Base-by-base conservation (phyloP, 2,329 filamentous ascomycete species). In the Pseudocercospora musae region DNA sequence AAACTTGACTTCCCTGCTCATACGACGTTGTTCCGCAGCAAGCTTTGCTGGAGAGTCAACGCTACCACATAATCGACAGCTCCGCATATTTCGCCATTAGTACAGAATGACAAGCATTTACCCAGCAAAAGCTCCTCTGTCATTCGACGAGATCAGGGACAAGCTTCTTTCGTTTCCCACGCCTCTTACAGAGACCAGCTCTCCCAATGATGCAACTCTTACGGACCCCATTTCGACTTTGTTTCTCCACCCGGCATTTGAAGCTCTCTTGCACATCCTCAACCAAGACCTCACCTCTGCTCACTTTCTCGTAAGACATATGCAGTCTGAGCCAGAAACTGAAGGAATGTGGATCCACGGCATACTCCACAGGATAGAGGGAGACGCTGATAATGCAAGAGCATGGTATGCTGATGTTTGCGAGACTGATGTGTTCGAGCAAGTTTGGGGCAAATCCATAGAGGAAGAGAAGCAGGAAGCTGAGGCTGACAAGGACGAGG, bases 321-420 rank as follows among this genome's bases (percentile, higher is more conserved):
- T 83, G 80, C 78, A 82, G 70, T 76, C 77, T 8, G 69, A 76
- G 13, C 81, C 82, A 0, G 79, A 79, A 0, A 75, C 75, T 44
- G 82, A 84, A 63, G 79, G 78, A 15, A 84, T 84, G 81, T 78
- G 80, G 42, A 73, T 83, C 1, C 82, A 84, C 64, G 78, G 78
- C 3, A 78, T 84, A 13, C 68, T 85, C 63, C 81, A 84, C 61
- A 74, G 81, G 1, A 75, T 82, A 25, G 82, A 84, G 69, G 81
- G 81, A 3, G 81, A 84, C 60, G 77, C 80, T 57, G 72, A 78
- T 23, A 83, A 84, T 64, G 77, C 80, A 6, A 68, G 79, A 33
- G 77, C 78, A 0, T 84, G 81, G 82, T 79, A 82, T 58, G 66
- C 72, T 0, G 78, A 83, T 68, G 79, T 84, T 3, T 68, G 66